These are phyloP conservation scores for Vararia minispora DNA, from an alignment of 768 basidiomycete genomes.

Conservation along the genomic window DNA sequence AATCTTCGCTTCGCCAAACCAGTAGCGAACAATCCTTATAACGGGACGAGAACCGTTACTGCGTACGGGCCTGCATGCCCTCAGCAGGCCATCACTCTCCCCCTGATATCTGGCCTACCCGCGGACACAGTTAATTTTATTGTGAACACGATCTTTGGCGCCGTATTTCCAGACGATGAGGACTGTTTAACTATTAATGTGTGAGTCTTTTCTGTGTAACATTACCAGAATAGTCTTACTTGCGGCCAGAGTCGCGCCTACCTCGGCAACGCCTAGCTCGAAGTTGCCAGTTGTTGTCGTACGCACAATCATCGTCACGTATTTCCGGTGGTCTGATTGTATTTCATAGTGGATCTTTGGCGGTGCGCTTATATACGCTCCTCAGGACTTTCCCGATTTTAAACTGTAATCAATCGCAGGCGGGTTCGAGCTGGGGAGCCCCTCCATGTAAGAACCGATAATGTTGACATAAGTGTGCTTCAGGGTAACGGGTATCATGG, in stretches of 20 bases:
- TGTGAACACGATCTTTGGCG: not conserved
- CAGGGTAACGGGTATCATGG: no score
- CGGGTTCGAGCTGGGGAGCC: not conserved
- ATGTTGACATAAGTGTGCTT: no score
- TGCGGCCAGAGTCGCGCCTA: no score
- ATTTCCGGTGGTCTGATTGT: not conserved
- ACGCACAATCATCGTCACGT: conserved; percentile 1
- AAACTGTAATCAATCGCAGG: no score
- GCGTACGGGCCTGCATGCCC: conserved; percentile 16
- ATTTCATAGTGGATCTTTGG: conserved; percentile 16
- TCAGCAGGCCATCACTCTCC: conserved; percentile 10
- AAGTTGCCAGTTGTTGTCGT: conserved; percentile 17
- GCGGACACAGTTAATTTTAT: conserved; percentile 1
- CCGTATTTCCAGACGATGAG: conserved; percentile 1
- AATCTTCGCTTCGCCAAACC: conserved; percentile 28
- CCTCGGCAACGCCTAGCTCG: not conserved
- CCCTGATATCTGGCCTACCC: not conserved
- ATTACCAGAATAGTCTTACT: no score
- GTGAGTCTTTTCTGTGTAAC: no score
- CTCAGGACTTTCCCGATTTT: no score
- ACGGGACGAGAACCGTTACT: conserved; percentile 9
- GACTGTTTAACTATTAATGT: no score
- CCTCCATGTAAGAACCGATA: not conserved
- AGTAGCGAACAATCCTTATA: conserved; percentile 5
- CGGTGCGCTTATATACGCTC: conserved; percentile 8